Conservation (phyloP, 1,284 basidiomycete species). For the Macrocystidia cucumis region DNA sequence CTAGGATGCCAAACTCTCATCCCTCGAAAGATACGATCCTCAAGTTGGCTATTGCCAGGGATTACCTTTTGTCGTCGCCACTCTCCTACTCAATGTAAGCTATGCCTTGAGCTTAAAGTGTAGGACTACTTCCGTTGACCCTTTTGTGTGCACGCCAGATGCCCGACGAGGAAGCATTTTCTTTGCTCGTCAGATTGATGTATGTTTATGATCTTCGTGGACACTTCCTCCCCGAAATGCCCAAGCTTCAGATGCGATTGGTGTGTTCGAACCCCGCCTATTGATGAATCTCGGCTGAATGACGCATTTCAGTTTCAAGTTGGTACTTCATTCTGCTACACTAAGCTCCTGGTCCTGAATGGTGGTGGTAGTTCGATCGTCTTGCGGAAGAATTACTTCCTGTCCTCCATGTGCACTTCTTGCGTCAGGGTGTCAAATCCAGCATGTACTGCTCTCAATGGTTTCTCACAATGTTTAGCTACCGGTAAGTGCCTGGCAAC, state of each 20-base stretch:
- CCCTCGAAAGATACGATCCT: slow-evolving; percentile 67
- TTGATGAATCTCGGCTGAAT: slow-evolving; percentile 4
- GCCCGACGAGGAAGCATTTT: slow-evolving; percentile 98
- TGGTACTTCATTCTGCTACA: slow-evolving; percentile 13
- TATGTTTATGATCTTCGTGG: slow-evolving; percentile 93
- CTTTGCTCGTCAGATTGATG: slow-evolving; percentile 95
- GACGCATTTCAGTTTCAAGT: slow-evolving; percentile 18
- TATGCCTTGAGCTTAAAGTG: slow-evolving; percentile 1
- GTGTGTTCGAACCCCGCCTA: slow-evolving; percentile 31
- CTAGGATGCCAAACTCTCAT: slow-evolving; percentile 1
- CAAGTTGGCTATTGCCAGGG: slow-evolving; percentile 98
- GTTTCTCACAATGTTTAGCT: slow-evolving; percentile 97
- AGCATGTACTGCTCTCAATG: slow-evolving; percentile 98
- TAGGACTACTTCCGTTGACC: slow-evolving; percentile 2
- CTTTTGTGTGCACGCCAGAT: slow-evolving; percentile 47
- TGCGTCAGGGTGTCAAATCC: slow-evolving; percentile 90
- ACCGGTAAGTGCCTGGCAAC: slow-evolving; percentile 58
- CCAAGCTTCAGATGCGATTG: slow-evolving; percentile 87
- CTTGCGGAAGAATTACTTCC: slow-evolving; percentile 90
- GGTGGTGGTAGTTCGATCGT: slow-evolving; percentile 71
- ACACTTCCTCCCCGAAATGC: slow-evolving; percentile 98
- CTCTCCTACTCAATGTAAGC: slow-evolving; percentile 84
- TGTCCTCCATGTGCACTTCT: slow-evolving; percentile 85
- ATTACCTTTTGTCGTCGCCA: slow-evolving; percentile 91
- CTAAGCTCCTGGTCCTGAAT: slow-evolving; percentile 6